Base-by-base conservation (phyloP, 768 basidiomycete species). In the Sarcomyxa edulis region DNA sequence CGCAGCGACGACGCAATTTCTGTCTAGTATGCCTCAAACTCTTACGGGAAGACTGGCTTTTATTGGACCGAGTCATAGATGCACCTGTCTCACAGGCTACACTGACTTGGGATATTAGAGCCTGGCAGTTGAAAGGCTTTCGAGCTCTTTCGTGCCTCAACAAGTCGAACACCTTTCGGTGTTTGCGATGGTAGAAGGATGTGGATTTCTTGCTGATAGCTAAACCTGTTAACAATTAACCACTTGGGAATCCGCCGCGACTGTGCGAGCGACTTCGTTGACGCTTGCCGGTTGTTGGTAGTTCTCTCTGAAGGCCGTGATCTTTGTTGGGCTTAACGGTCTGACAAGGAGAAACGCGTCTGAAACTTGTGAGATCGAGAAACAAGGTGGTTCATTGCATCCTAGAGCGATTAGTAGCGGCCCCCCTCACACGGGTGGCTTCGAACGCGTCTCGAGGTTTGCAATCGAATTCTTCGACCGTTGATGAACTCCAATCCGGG, bases 141-240 rank as follows among this genome's bases (percentile, higher is more conserved):
- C 6, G 6, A 19, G 19, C 28, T 24, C 20, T 22, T 32, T 19
- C 19, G 42, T 30, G 12, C 42, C 45, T 44, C 43, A 38, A 37
- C 14, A 52, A 54, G 52, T 58, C 57, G 42, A 52, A 53, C 44
- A 58, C 56, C 41, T 48, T 32, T 34, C 37, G 45, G 54, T 58
- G 53, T 50, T 50, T 52, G 58, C 52, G 55, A 35, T 56, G 55
- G n/a, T 34, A 34, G 56, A 56, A 50, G 58, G 48, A 48, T 59
- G 58, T 58, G 59, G 60, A 60, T 59, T 62, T 50, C 56, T 64
- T 64, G 62, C 62, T 53, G 56, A 60, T 64, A 53, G 62, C 60
- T 56, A 64, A 57, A 52, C 58, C 55, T 55, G 57, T 50, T 16
- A 52, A 55, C 60, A 60, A 42, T 50, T 59, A 58, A 52, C 52